Base-by-base conservation (phyloP, 164 flowering plant genomes). In the Chimonanthus praecox region DNA sequence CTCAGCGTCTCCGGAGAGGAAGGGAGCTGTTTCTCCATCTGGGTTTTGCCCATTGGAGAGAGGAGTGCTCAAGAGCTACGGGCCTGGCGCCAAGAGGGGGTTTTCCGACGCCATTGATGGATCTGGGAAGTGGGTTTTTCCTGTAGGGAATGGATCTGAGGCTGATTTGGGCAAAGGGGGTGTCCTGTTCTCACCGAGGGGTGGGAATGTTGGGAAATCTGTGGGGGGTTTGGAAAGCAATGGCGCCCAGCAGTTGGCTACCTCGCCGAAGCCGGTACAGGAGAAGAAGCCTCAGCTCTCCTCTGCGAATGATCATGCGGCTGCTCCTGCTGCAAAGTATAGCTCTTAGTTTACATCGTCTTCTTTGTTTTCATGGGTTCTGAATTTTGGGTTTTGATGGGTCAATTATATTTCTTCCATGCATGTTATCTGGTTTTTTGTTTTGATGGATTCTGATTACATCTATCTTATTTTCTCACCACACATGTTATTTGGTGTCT, bases 31-130 rank as follows among this genome's bases (percentile, higher is more conserved):
- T 33, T 33, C 33, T 33, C 33, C 33, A 16, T 66, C 20, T 60
- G 77, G 76, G 66, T 75, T 74, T 64, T 51, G 76, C 3, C 63
- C 66, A n/a, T 74, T 71, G 21, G 77, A 46, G 8, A 72, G 58
- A 43, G 70, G 69, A 4, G 69, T 74, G 61, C 16, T 20, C 82
- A 79, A 68, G 85, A 84, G 0, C 33, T 33, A 33, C 58, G 84
- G 77, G 4, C 84, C 88, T 54, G 94, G 94, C 44, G 86, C 86
- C 43, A 92, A 91, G 77, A 90, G 97, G 76, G 91, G 89, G 7
- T 90, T 94, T 74, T 80, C 87, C 62, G 94, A 88, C 70, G 84
- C 90, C 47, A 83, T 88, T 77, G 82, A 79, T 71, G 87, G 84
- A 47, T 79, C 84, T 78, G 85, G 81, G 3, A 91, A 87, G 64